Percentiles rank a stretch among this genome's conserved stretches.
These are phyloP conservation scores for Fulvia fulva DNA, from an alignment of 2,329 filamentous ascomycete genomes.

Conservation along the genomic window DNA sequence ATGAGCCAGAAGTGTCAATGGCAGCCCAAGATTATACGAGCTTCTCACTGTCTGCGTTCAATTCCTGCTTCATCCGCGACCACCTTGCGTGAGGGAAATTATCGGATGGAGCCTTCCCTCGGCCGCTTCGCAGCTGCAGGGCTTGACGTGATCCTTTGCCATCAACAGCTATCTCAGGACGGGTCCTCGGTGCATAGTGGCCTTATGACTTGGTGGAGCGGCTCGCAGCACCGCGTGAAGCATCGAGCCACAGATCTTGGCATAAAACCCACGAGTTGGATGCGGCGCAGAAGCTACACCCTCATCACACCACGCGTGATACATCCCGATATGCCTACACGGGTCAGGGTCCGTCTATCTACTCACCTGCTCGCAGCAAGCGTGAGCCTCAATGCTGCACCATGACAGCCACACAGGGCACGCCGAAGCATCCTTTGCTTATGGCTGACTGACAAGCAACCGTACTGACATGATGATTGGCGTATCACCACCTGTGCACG, in stretches of 20 bases:
- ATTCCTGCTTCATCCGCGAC: neutral
- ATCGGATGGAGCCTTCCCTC: neutral
- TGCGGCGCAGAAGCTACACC: neutral
- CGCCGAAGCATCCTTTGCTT: neutral
- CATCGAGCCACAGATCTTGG: neutral
- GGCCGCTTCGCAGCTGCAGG: neutral
- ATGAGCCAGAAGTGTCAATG: neutral
- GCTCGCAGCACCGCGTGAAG: neutral
- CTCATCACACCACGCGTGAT: neutral
- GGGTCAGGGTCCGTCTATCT: neutral
- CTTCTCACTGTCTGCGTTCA: neutral
- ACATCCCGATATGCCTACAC: neutral
- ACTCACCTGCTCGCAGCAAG: neutral
- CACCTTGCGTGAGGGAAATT: neutral
- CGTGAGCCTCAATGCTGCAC: neutral
- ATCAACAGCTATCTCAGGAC: neutral
- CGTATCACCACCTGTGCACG: neutral
- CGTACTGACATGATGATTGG: neutral
- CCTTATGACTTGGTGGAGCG: neutral
- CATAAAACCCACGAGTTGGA: neutral
- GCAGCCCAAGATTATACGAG: neutral
- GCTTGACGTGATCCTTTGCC: neutral
- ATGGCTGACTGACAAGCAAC: neutral
- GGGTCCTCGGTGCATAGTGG: neutral
- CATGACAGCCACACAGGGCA: neutral